Base-by-base conservation (phyloP, 139 green algal genomes). In the Microglena sp. region DNA sequence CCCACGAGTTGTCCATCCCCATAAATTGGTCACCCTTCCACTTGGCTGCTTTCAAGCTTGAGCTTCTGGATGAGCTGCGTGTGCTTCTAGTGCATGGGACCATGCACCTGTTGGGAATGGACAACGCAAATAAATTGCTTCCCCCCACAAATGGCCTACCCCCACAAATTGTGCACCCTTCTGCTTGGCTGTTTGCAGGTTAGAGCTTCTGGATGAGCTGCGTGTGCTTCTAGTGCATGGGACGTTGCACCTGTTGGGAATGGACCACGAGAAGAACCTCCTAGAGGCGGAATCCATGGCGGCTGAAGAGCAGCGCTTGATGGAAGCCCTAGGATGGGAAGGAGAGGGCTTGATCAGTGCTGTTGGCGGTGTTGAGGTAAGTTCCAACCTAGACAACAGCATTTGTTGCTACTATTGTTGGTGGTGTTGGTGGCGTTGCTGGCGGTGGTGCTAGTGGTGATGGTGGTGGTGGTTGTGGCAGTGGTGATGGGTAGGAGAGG, bases 1-100 rank as follows among this genome's bases (percentile, higher is more conserved):
- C 40, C n/a, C n/a, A n/a, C n/a, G n/a, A n/a, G n/a, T 50, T 50
- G 11, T 15, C 40, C 40, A 50, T 50, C 40, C 15, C 15, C 40
- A 50, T 24, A 24, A 50, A 50, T 50, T n/a, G n/a, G n/a, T 11
- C 15, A 50, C 40, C 15, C 11, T 24, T 50, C 40, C 40, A 15
- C 15, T 15, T 50, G 40, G 11, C 40, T 50, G 11, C 11, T 50
- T 11, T 50, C 15, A 15, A 24, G 11, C 40, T 50, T 11, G 11
- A n/a, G 1, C 66, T 94, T 56, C 62, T 73, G 53, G 81, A 87
- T 45, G 90, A 96, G 73, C 74, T 81, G 27, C 83, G 92, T 8
- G 78, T 98, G 22, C 79, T 98, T 69, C 74, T 98, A 55, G 82
- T 98, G 55, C 92, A 98, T 66, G 92, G 87, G 22, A n/a, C 95